Percentiles rank a stretch among this genome's conserved stretches.
These are phyloP conservation scores for Amphicarpaea edgeworthii DNA, from an alignment of 306 rosid genomes.

Conservation along the genomic window DNA sequence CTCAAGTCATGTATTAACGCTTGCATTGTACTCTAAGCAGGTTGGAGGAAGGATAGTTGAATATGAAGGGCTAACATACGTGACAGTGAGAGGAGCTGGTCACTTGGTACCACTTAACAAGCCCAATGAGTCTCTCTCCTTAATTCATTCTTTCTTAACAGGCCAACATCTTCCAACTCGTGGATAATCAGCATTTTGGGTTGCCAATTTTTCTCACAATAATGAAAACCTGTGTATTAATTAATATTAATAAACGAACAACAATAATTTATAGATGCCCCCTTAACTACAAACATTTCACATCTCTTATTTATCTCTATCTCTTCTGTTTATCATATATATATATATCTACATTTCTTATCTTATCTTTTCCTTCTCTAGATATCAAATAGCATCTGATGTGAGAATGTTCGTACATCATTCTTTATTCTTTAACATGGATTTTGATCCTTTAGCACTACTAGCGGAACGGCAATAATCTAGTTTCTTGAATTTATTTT, in stretches of 20 bases:
- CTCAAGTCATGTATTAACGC: too few relatives aligned
- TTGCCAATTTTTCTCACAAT: not conserved
- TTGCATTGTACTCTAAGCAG: slow-evolving; percentile 28
- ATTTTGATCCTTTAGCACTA: too few relatives aligned
- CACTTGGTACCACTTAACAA: slow-evolving; percentile 67
- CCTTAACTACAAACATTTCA: not conserved
- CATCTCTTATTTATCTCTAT: too few relatives aligned
- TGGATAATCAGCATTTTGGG: not conserved
- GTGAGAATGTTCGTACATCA: too few relatives aligned
- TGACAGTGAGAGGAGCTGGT: slow-evolving; percentile 70
- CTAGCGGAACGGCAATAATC: too few relatives aligned
- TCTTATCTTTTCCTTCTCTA: too few relatives aligned
- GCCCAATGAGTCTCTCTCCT: slow-evolving; percentile 56
- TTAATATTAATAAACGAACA: not conserved
- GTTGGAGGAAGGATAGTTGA: slow-evolving; percentile 68
- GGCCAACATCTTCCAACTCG: slow-evolving; percentile 52
- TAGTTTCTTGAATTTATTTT: too few relatives aligned
- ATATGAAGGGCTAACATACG: slow-evolving; percentile 64
- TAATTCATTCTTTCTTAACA: slow-evolving; percentile 58
- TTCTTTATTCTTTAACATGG: too few relatives aligned
- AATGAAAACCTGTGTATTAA: not conserved
- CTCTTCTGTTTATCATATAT: too few relatives aligned
- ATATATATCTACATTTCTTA: too few relatives aligned
- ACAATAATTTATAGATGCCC: not conserved
- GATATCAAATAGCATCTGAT: too few relatives aligned